Percentiles rank a stretch among this genome's conserved stretches.
phyloP scores from a whole-genome alignment of 768 basidiomycete genomes.

The Tylopilus vinaceipallidus region DNA sequence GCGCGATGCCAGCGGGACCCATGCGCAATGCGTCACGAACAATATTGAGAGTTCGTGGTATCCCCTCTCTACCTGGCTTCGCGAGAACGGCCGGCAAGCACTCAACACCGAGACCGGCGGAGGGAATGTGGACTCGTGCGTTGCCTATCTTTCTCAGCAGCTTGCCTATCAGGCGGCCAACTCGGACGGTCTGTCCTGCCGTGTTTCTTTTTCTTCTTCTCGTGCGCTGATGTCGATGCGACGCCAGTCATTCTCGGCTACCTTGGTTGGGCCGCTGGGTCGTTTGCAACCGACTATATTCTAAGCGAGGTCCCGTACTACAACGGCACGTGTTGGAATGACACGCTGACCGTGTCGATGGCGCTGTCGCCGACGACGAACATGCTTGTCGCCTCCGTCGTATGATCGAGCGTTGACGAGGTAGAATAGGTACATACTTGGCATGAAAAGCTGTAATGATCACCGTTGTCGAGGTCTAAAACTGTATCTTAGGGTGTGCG shows the following conservation, averaged over 20 bases:
- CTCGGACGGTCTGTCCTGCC: slow-evolving; percentile 41
- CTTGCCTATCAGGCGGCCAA: slow-evolving; percentile 45
- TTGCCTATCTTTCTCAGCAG: slow-evolving; percentile 44
- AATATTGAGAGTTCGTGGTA: slow-evolving; percentile 48
- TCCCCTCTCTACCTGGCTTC: slow-evolving; percentile 49
- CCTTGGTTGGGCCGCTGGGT: slow-evolving; percentile 59
- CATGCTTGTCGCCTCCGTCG: slow-evolving; percentile 7
- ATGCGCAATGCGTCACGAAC: slow-evolving; percentile 50
- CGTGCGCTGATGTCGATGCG: not conserved
- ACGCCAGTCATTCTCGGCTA: slow-evolving; percentile 50
- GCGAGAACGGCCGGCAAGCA: slow-evolving; percentile 49
- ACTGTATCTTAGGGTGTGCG: too few species aligned
- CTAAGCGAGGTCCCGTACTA: slow-evolving; percentile 35
- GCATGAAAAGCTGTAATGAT: not conserved
- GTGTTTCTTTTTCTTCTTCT: not conserved
- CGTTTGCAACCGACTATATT: slow-evolving; percentile 40
- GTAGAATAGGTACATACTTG: not conserved
- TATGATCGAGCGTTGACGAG: not conserved
- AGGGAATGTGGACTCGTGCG: slow-evolving; percentile 49
- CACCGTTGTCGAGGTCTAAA: too few species aligned
- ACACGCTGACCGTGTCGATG: slow-evolving; percentile 38
- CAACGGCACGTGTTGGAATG: slow-evolving; percentile 34
- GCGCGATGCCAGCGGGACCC: slow-evolving; percentile 32
- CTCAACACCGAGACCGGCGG: slow-evolving; percentile 63
- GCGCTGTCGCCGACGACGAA: slow-evolving; percentile 18